Conservation (phyloP, 176 grass and related monocot genomes). For the Elaeis guineensis region DNA sequence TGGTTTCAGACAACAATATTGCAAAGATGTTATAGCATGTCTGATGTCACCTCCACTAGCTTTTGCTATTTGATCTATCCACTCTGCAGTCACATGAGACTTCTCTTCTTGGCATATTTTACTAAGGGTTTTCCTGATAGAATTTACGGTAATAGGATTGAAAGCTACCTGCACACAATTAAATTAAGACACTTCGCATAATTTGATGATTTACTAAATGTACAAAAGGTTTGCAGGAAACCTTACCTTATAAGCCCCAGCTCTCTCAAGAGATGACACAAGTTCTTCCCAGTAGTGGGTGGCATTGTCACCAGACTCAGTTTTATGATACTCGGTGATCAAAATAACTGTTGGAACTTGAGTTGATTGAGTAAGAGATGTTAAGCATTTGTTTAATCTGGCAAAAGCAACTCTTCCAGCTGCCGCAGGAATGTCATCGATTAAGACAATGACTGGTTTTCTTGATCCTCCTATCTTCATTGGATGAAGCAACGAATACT, state of each 20-base stretch:
- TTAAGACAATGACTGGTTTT: constrained; percentile 60
- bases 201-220: not conserved
- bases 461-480: constrained; percentile 31
- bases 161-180: constrained; percentile 46
- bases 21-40: constrained; percentile 91
- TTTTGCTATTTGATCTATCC: constrained; percentile 76
- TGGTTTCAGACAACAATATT: constrained; percentile 65
- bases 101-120: constrained; percentile 78
- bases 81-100: constrained; percentile 42
- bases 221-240: constrained; percentile 3
- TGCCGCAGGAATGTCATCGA: constrained; percentile 85
- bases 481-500: constrained; percentile 64
- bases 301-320: constrained; percentile 40
- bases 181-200: too few relatives aligned
- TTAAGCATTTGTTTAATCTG: constrained; percentile 79
- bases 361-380: constrained; percentile 47
- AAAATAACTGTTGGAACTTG: constrained; percentile 79
- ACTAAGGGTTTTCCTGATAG: constrained; percentile 73
- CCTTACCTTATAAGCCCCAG: constrained; percentile 80
- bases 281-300: constrained; percentile 57
- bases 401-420: constrained; percentile 62
- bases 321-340: constrained; percentile 71
- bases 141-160: constrained; percentile 79
- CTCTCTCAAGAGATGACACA: constrained; percentile 60
- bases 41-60: constrained; percentile 83